Conservation (phyloP, 192 early-diverging fungal species). For the Chytriomyces hyalinus region DNA sequence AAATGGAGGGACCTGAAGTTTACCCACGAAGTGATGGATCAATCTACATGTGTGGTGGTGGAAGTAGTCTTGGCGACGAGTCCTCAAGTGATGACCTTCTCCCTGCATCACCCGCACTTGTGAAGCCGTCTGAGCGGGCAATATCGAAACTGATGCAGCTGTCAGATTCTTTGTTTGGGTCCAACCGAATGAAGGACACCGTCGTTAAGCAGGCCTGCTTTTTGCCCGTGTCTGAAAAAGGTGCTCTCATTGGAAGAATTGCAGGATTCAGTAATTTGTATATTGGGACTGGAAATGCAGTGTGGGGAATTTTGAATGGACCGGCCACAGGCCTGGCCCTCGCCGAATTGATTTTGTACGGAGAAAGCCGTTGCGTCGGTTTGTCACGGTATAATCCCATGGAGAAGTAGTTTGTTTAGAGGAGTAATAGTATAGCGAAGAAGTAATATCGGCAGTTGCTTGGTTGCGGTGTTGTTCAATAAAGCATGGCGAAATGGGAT, state of each 20-base stretch:
- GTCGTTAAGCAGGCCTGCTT: constrained; percentile 24
- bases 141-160: neutral
- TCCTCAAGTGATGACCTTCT: neutral
- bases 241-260: constrained; percentile 17
- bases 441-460: too few relatives aligned
- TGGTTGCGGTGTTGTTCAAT: too few relatives aligned
- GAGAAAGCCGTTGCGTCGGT: neutral
- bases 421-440: too few relatives aligned
- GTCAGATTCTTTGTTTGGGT: neutral
- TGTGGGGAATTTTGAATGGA: constrained; percentile 35
- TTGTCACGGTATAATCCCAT: constrained; percentile 14
- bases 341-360: constrained; percentile 24
- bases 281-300: constrained; percentile 25
- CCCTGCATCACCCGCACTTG: neutral
- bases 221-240: neutral
- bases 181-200: neutral
- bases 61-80: neutral
- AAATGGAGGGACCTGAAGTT: constrained; percentile 33
- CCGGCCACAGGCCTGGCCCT: constrained; percentile 30
- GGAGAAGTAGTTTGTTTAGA: too few relatives aligned
- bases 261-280: neutral
- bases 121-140: neutral
- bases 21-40: constrained; percentile 30
- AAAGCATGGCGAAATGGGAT: too few relatives aligned
- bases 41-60: constrained; percentile 30